Conservation (phyloP, 805 yeast species). For the Kodamaea nitidulidarum region DNA sequence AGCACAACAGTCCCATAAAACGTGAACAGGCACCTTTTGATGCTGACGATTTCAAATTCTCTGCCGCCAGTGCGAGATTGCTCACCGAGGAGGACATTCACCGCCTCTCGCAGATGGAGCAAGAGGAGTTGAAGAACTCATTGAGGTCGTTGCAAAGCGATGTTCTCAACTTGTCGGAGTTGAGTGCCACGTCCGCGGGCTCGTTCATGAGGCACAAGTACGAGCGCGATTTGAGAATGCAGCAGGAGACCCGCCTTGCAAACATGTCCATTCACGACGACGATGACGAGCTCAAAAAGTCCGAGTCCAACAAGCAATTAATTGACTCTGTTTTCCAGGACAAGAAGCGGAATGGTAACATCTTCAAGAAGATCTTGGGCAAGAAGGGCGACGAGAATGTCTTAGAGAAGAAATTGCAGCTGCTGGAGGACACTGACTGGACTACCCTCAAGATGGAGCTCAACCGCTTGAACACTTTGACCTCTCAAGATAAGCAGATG, state of each 20-base stretch:
- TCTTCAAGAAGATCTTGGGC: slow-evolving; percentile 42
- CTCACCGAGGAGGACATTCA: slow-evolving; percentile 25
- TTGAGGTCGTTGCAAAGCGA: slow-evolving; percentile 44
- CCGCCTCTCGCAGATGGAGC: slow-evolving; percentile 29
- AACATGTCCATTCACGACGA: slow-evolving; percentile 22
- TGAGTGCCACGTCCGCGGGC: slow-evolving; percentile 88
- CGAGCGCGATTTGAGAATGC: slow-evolving; percentile 32
- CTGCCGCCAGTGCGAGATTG: slow-evolving; percentile 18
- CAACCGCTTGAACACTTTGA: slow-evolving; percentile 17
- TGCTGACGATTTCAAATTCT: slow-evolving; percentile 34
- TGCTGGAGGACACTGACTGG: slow-evolving; percentile 35
- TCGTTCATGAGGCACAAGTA: slow-evolving; percentile 72
- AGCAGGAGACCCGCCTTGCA: slow-evolving; percentile 19
- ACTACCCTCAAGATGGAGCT: slow-evolving; percentile 45
- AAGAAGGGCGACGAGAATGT: slow-evolving; percentile 23
- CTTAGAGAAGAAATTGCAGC: slow-evolving; percentile 32
- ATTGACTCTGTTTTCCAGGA: slow-evolving; percentile 43
- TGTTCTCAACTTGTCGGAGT: slow-evolving; percentile 54
- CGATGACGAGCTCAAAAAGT: slow-evolving; percentile 5
- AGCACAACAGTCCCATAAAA: slow-evolving; percentile 14
- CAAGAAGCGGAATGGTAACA: slow-evolving; percentile 40
- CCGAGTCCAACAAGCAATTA: slow-evolving; percentile 18
- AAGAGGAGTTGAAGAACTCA: slow-evolving; percentile 37
- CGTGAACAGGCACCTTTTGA: slow-evolving; percentile 26
- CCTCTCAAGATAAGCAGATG: slow-evolving; percentile 55